Evolutionary conservation across 2,329 filamentous ascomycete species (phyloP), one percentile per base, ranked within the genome.

Genomic region (Cucurbitaria berberidis): DNA sequence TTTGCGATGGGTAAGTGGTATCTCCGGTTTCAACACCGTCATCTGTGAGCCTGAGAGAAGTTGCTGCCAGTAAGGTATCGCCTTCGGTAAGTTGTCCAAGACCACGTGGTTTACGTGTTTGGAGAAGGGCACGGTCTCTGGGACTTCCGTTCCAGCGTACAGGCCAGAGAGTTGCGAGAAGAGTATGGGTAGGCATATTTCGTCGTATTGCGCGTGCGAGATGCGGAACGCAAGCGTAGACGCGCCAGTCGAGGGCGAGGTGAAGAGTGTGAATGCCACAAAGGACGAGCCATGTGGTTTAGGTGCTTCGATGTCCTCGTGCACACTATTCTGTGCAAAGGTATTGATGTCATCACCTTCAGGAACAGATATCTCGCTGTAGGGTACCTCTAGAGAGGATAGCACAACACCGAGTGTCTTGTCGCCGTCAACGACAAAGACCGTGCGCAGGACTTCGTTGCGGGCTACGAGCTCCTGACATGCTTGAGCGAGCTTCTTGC

Each of bases 161-260:
- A 87, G 76, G 0, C 80, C 78, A 3, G 82, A 83, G 35, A 89
- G 81, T 63, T 88, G 84, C 16, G 78, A 79, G 51, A 89, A 80
- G 18, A 89, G 80, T n/a, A 80, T 75, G 0, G 85, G 83, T 8
- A 89, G 78, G 59, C 84, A 89, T 19, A 89, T 85, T 57, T 87
- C 87, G 59, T 89, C 87, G 65, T 89, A 89, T 60, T 89, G 86
- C 0, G 86, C 84, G 68, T 89, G 87, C 0, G 86, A 89, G 49
- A 89, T 81, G 50, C 86, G 82, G 67, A 88, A 80, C 53, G 83
- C 75, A 13, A 89, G 81, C 40, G 79, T 78, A 5, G 75, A 70
- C 10, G 77, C 66, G 19, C 73, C 75, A 53, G 84, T 84, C 54
- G 86, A 78, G 41, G 86, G 84, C 56, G 85, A 84, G 50, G 84